A percentile compares a stretch with the other conserved stretches of the same genome.
Evolutionary conservation across 768 basidiomycete species (phyloP).

Genomic region (Russula compacta): DNA sequence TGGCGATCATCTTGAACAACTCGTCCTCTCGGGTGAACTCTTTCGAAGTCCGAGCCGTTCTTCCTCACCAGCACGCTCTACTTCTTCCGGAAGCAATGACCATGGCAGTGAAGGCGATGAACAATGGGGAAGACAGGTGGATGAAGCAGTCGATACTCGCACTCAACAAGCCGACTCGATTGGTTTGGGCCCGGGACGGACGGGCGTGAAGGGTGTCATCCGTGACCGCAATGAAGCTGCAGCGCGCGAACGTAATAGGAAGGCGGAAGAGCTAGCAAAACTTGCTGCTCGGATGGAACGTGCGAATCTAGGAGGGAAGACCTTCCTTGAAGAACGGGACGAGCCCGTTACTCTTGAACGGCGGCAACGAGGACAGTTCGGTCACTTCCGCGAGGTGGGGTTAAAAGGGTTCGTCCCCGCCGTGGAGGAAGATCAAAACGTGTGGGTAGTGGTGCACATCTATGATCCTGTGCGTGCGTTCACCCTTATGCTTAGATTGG

Average conservation of each 20-base stretch:
- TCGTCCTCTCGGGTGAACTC: conserved; percentile 70
- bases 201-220: conserved; percentile 85
- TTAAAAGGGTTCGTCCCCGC: conserved; percentile 61
- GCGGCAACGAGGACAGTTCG: conserved; percentile 50
- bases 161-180: conserved; percentile 46
- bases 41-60: conserved; percentile 48
- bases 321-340: conserved; percentile 69
- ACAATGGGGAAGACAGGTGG: conserved; percentile 21
- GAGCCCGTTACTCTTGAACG: conserved; percentile 30
- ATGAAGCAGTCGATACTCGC: conserved; percentile 37
- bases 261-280: conserved; percentile 42
- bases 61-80: conserved; percentile 59
- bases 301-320: conserved; percentile 55
- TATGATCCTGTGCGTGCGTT: conserved; percentile 60
- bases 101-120: conserved; percentile 47
- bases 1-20: conserved; percentile 41
- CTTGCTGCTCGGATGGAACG: conserved; percentile 54
- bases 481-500: background rate
- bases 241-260: conserved; percentile 42
- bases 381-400: conserved; percentile 76
- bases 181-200: conserved; percentile 79
- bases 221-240: conserved; percentile 69
- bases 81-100: conserved; percentile 36
- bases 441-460: conserved; percentile 81
- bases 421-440: conserved; percentile 53